Percentiles rank a stretch among this genome's conserved stretches.
phyloP scores from a whole-genome alignment of 305 asterid species.

The Fraxinus dipetala region DNA sequence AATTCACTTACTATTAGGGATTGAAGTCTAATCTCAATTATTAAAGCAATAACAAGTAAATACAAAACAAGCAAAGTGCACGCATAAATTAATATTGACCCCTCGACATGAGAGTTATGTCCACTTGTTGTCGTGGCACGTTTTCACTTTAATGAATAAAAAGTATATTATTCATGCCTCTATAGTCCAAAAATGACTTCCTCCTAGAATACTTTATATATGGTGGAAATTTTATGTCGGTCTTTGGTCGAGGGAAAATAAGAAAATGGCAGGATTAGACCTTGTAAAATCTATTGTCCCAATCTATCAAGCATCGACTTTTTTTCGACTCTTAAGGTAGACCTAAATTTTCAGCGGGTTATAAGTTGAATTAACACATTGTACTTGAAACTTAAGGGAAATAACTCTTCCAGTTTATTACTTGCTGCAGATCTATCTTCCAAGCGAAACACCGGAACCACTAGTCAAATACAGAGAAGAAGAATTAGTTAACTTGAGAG shows the following conservation, averaged over 20 bases:
- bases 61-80: not conserved
- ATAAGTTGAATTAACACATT: not conserved
- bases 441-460: conserved; percentile 58
- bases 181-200: not conserved
- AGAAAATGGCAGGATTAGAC: not conserved
- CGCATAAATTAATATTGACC: not conserved
- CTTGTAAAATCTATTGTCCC: not conserved
- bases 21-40: not conserved
- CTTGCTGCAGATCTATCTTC: conserved; percentile 51
- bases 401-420: not conserved
- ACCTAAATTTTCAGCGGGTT: too few relatives aligned
- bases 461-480: conserved; percentile 52
- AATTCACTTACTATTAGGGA: not conserved
- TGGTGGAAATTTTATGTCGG: not conserved
- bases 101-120: not conserved
- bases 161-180: not conserved
- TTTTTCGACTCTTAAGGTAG: not conserved
- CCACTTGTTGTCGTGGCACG: not conserved
- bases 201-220: not conserved
- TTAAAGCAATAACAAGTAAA: not conserved
- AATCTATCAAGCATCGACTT: not conserved
- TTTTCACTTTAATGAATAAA: not conserved
- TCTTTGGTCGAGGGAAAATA: not conserved
- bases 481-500: conserved; percentile 54
- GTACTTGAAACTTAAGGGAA: not conserved